These are phyloP conservation scores for Saccharomyces hybrid DNA, from an alignment of 1,139 yeast genomes.

Conservation along the genomic window DNA sequence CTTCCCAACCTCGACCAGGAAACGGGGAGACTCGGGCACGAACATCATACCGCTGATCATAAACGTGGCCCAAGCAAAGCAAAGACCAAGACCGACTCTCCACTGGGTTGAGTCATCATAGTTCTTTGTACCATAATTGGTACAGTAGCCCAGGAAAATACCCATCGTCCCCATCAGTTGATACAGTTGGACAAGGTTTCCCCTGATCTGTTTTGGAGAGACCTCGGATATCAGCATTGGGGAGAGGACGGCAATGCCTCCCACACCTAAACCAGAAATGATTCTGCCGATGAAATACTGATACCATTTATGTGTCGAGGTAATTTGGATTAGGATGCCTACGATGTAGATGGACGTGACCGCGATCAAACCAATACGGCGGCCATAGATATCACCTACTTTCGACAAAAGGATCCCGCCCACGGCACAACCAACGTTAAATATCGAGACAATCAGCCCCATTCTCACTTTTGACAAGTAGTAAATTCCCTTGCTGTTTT, in stretches of 20 bases:
- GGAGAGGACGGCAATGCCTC: conserved; percentile 48
- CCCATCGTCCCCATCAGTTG: conserved; percentile 55
- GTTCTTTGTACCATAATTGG: conserved; percentile 46
- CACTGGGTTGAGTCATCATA: conserved; percentile 42
- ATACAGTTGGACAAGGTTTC: conserved; percentile 51
- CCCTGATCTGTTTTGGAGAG: conserved; percentile 57
- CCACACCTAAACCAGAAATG: conserved; percentile 53
- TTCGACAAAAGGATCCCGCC: conserved; percentile 51
- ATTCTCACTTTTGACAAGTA: conserved; percentile 44
- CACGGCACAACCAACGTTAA: conserved; percentile 59
- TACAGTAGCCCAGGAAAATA: conserved; percentile 51
- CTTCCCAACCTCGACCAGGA: conserved; percentile 43
- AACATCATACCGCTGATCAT: conserved; percentile 46
- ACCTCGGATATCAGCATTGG: conserved; percentile 58
- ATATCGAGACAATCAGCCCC: conserved; percentile 55
- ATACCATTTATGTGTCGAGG: conserved; percentile 39
- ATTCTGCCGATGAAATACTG: conserved; percentile 51
- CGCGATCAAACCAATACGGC: conserved; percentile 48
- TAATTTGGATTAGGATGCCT: conserved; percentile 53
- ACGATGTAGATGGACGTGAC: conserved; percentile 48
- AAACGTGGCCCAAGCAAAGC: conserved; percentile 36
- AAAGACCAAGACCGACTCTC: conserved; percentile 50
- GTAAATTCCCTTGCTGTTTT: conserved; percentile 33
- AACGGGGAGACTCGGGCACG: conserved; percentile 75
- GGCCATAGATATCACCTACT: conserved; percentile 48